Evolutionary conservation across 768 basidiomycete genomes (phyloP), one percentile per base, ranked within the genome.

Genomic region (Lactarius quietus): DNA sequence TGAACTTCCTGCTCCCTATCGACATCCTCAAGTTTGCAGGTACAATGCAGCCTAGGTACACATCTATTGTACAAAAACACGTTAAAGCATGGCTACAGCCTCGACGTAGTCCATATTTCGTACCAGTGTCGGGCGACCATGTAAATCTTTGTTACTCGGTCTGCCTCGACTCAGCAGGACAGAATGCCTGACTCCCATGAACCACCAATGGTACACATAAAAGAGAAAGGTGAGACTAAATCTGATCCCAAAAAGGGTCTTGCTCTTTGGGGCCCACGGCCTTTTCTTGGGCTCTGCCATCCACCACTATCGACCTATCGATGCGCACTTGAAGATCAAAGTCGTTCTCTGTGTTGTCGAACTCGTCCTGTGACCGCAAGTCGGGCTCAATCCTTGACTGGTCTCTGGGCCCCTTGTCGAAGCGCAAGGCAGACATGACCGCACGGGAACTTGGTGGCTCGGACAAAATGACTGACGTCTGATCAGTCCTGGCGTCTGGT

Each of bases 401-500:
- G 6, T 3, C 3, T 23, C 39, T 39, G 15, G 26, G 28, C 26
- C 41, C 51, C 23, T 7, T 39, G 15, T 45, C 36, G 28, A 39
- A 51, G 28, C 35, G 35, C 23, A 48, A 3, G 28, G 17, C 15
- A 28, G 45, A 61, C 26, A 33, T 28, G 53, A 36, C 15, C 10
- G 39, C 28, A n/a, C 7, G 60, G 14, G 20, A 9, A 3, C 23
- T 54, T 29, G 56, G 57, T 38, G 38, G 6, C 20, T 55, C 45
- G 14, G 59, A 26, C 29, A 33, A 18, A 20, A 70, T 18, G 10
- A 39, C 28, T 17, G 63, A 26, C n/a, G 53, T 6, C 8, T 54
- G 67, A 26, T 66, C 71, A 6, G 45, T 66, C 23, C 70, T 66
- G 10, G 66, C 70, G 36, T 71, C 73, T 73, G 60, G 10, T 3